phyloP scores from a whole-genome alignment of 2,329 filamentous ascomycete genomes.

The Clarireedia paspali region DNA sequence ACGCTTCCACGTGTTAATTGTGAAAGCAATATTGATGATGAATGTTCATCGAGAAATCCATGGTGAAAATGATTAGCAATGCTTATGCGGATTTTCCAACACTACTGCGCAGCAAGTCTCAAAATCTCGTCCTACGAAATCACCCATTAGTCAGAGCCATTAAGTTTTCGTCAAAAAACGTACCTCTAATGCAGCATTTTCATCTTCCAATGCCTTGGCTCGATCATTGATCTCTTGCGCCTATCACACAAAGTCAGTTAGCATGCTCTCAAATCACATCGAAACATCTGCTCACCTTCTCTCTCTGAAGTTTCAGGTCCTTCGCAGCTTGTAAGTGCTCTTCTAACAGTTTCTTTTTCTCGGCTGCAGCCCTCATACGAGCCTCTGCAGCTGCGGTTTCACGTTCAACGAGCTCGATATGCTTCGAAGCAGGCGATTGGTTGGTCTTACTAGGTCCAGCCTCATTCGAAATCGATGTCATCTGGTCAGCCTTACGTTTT shows the following conservation, averaged over 20 bases:
- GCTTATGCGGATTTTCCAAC: background rate
- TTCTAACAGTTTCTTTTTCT: slow-evolving; percentile 8
- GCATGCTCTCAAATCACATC: background rate
- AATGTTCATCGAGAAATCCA: too few relatives aligned
- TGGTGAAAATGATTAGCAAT: too few relatives aligned
- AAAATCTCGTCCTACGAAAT: background rate
- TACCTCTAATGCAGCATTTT: slow-evolving; percentile 12
- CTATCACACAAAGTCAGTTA: background rate
- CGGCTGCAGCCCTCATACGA: background rate
- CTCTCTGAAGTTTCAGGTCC: background rate
- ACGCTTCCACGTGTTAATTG: too few relatives aligned
- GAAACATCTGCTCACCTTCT: background rate
- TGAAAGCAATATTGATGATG: too few relatives aligned
- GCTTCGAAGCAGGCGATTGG: slow-evolving; percentile 3
- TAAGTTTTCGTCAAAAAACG: background rate
- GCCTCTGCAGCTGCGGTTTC: slow-evolving; percentile 2
- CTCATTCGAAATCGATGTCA: background rate
- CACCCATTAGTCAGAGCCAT: background rate
- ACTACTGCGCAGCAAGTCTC: background rate
- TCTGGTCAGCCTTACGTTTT: slow-evolving; percentile 5
- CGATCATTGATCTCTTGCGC: slow-evolving; percentile 1
- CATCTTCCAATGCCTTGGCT: slow-evolving; percentile 8
- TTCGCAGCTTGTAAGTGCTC: background rate
- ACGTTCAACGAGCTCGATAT: background rate
- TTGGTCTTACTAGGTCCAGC: slow-evolving; percentile 5